Evolutionary conservation across 2,329 filamentous ascomycete species (phyloP), one percentile per base, ranked within the genome.

Genomic region (Cladophialophora bantiana): DNA sequence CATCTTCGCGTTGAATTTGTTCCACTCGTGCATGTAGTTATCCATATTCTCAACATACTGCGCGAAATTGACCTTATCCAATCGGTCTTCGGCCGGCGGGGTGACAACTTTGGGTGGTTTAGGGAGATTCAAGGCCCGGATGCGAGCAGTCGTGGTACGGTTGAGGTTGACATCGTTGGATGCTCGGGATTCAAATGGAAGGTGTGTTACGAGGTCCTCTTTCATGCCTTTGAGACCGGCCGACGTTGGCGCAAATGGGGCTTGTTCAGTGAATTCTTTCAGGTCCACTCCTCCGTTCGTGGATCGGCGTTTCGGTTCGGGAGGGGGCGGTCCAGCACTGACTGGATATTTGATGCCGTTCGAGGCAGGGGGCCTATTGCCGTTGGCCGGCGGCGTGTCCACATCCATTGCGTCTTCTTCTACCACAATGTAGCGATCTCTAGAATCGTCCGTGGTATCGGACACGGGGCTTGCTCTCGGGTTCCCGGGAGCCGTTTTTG

Each of bases 161-260:
- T 80, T 81, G 34, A 82, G 76, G 4, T 79, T 78, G 4, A 70
- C 61, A 7, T 62, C 67, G 5, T 67, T 65, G 26, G 82, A 80
- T 2, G 87, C 74, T 48, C 83, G 80, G 1, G 87, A 89, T 65
- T 84, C 76, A 73, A 89, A 89, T 3, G 88, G 88, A 1, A 90
- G 79, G 1, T 80, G 83, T 7, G 81, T 79, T 48, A 78, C 79
- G 45, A 90, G 77, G 63, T 86, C 84, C 34, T 82, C 79, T 52
- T 61, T 61, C 26, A 89, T 74, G 61, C 84, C 83, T 31, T 82
- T 78, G 18, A 89, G 80, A 7, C 86, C 85, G 18, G 74, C 75
- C 56, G 76, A 80, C 53, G 81, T 80, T 6, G 81, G 75, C 50
- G 77, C 75, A 57, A 87, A 83, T 1, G 86, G 85, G 5, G 81